Conservation (phyloP, 768 basidiomycete species). For the Tulasnella calospora region DNA sequence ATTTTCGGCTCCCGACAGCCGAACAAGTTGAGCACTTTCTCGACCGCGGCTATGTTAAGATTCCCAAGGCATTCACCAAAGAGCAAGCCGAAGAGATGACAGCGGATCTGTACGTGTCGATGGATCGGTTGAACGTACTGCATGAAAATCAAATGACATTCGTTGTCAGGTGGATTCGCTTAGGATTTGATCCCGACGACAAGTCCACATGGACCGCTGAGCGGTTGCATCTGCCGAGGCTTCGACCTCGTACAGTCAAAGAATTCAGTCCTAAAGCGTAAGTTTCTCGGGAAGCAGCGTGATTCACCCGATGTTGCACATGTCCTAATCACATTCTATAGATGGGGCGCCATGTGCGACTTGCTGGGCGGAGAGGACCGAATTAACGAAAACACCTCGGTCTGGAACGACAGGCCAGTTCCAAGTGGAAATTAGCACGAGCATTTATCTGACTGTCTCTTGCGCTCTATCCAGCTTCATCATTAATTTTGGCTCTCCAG, state of each 20-base stretch:
- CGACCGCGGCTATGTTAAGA: constrained; percentile 50
- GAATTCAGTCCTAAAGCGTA: constrained; percentile 51
- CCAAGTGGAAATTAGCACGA: neutral
- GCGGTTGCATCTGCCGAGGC: constrained; percentile 51
- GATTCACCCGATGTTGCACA: neutral
- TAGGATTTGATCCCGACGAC: constrained; percentile 45
- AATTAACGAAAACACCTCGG: constrained; percentile 46
- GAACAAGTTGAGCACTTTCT: constrained; percentile 54
- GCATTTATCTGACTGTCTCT: neutral
- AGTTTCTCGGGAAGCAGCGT: constrained; percentile 19
- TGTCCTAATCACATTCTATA: constrained; percentile 34
- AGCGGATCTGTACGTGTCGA: constrained; percentile 44
- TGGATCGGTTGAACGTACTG: neutral
- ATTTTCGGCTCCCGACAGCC: neutral
- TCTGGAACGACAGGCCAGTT: constrained; percentile 45
- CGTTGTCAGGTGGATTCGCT: constrained; percentile 22
- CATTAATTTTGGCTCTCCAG: constrained; percentile 53
- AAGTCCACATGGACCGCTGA: constrained; percentile 53
- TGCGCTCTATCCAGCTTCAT: constrained; percentile 44
- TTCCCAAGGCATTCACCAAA: constrained; percentile 50
- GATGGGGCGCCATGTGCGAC: constrained; percentile 58
- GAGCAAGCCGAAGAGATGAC: constrained; percentile 51
- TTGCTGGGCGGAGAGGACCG: constrained; percentile 57
- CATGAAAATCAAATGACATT: neutral
- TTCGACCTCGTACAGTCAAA: constrained; percentile 44